Percentiles rank a stretch among this genome's conserved stretches.
Conservation (phyloP, 2,329 filamentous ascomycete genomes). For the Hawksworthiomyces lignivorus region DNA sequence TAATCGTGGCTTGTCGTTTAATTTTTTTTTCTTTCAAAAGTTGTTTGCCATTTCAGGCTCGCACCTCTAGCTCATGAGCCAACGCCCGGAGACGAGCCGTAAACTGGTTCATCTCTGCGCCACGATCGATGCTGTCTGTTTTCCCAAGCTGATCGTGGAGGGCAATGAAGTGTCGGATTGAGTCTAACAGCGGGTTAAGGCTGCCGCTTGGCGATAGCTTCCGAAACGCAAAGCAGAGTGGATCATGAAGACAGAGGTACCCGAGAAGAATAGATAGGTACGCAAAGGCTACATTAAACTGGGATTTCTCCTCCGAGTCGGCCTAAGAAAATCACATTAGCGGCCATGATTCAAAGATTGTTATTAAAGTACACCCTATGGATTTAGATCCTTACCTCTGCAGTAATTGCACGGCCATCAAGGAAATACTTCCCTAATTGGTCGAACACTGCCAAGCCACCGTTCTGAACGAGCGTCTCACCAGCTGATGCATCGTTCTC, state of each 20-base stretch:
- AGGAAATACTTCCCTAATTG: conserved; percentile 58
- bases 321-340: conserved; percentile 37
- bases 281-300: conserved; percentile 74
- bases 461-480: conserved; percentile 28
- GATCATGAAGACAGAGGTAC: conserved; percentile 59
- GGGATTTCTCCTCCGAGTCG: conserved; percentile 65
- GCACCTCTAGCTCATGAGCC: conserved; percentile 28
- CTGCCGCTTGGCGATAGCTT: conserved; percentile 34
- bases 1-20: no score
- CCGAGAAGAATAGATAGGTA: conserved; percentile 81
- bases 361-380: not conserved
- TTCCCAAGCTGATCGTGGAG: conserved; percentile 44
- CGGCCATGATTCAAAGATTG: not conserved
- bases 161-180: conserved; percentile 47
- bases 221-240: conserved; percentile 36
- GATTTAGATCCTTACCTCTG: conserved; percentile 49
- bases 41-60: no score
- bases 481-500: conserved; percentile 65
- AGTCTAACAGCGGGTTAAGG: conserved; percentile 38
- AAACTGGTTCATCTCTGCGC: conserved; percentile 23
- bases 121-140: conserved; percentile 27
- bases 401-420: conserved; percentile 56
- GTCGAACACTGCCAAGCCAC: conserved; percentile 32
- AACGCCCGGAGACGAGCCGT: conserved; percentile 32
- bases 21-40: no score